Evolutionary conservation across 768 basidiomycete species (phyloP).

Genomic region (Mycena floridula): DNA sequence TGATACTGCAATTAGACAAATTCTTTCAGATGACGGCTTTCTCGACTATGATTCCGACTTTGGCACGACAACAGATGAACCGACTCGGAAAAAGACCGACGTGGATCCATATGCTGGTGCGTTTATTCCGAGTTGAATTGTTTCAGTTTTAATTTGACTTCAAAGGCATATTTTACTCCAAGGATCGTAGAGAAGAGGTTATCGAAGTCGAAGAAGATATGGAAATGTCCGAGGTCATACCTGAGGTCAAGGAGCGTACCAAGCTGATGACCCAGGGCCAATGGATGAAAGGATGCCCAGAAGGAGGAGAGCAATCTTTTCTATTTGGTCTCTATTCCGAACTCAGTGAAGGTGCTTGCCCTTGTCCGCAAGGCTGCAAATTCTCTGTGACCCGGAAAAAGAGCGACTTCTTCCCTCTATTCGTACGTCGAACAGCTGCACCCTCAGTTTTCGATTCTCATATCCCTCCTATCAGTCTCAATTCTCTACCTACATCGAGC

Average conservation of each 20-base stretch:
- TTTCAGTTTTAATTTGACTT: conserved; percentile 7
- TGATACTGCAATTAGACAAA: neutral
- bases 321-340: conserved; percentile 81
- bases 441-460: conserved; percentile 8
- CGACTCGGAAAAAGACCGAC: conserved; percentile 37
- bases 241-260: conserved; percentile 36
- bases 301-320: conserved; percentile 85
- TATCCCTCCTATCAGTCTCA: conserved; percentile 43
- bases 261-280: conserved; percentile 82
- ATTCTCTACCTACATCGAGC: conserved; percentile 63
- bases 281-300: conserved; percentile 98
- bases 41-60: conserved; percentile 83
- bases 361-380: conserved; percentile 76
- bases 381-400: conserved; percentile 52
- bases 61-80: conserved; percentile 41
- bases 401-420: conserved; percentile 77
- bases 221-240: conserved; percentile 39
- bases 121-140: conserved; percentile 7
- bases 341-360: conserved; percentile 54
- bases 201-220: conserved; percentile 86
- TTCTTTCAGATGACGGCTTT: conserved; percentile 45
- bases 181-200: conserved; percentile 86
- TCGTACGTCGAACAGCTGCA: conserved; percentile 43
- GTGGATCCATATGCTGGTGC: conserved; percentile 88
- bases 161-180: conserved; percentile 89